Evolutionary conservation across 2,329 filamentous ascomycete genomes (phyloP).

Genomic region (Penicillium nordicum): DNA sequence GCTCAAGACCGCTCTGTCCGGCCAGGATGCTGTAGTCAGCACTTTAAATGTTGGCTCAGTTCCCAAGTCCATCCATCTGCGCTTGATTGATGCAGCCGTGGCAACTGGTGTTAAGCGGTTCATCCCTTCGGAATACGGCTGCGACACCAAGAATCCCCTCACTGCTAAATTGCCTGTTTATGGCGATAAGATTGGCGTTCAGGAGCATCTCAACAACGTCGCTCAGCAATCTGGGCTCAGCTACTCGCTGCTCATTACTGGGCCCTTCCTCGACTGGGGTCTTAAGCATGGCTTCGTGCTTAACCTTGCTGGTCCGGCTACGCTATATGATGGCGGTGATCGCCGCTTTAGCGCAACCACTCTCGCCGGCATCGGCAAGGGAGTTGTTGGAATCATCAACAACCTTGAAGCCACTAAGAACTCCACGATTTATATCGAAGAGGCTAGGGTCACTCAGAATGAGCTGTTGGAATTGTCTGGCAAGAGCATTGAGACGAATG

Average conservation of each 20-base stretch:
- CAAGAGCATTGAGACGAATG: slow-evolving; percentile 24
- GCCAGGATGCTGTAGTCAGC: slow-evolving; percentile 30
- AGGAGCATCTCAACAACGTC: slow-evolving; percentile 27
- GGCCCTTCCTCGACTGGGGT: slow-evolving; percentile 36
- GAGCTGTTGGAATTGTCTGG: slow-evolving; percentile 32
- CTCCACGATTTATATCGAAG: slow-evolving; percentile 47
- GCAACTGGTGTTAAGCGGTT: slow-evolving; percentile 30
- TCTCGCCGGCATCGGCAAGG: slow-evolving; percentile 47
- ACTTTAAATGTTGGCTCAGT: slow-evolving; percentile 13
- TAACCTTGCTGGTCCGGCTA: slow-evolving; percentile 35
- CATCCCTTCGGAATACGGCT: slow-evolving; percentile 38
- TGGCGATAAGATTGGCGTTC: slow-evolving; percentile 29
- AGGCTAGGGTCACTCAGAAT: slow-evolving; percentile 47
- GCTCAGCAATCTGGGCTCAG: slow-evolving; percentile 21
- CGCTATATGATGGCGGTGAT: slow-evolving; percentile 52
- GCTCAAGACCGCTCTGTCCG: slow-evolving; percentile 25
- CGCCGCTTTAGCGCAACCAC: slow-evolving; percentile 49
- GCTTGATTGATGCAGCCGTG: slow-evolving; percentile 31
- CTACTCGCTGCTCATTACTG: slow-evolving; percentile 33
- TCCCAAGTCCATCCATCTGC: slow-evolving; percentile 8
- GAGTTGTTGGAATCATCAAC: slow-evolving; percentile 48
- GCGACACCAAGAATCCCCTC: slow-evolving; percentile 27
- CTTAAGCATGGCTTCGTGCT: slow-evolving; percentile 44
- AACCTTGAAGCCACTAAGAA: slow-evolving; percentile 56
- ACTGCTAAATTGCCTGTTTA: slow-evolving; percentile 30